A percentile compares a stretch with the other conserved stretches of the same genome.
phyloP scores from a whole-genome alignment of 2,329 filamentous ascomycete genomes.

The Chalara sp. region DNA sequence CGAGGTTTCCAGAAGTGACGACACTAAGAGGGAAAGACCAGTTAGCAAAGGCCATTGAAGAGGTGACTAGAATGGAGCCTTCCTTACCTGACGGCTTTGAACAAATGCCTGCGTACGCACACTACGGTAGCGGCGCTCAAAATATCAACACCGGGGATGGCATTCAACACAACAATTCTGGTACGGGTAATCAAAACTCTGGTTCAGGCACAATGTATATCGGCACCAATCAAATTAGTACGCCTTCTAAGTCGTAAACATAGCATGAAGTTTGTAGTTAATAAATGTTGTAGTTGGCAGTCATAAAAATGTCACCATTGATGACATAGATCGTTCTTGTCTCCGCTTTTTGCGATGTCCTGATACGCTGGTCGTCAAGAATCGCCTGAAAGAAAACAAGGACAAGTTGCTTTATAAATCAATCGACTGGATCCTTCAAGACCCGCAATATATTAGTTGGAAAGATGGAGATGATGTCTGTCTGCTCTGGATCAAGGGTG shows the following conservation, averaged over 20 bases:
- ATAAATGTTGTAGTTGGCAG: not conserved
- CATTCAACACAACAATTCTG: too few species aligned
- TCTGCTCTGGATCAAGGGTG: conserved; percentile 30
- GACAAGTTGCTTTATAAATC: conserved; percentile 10
- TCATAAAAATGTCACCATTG: not conserved
- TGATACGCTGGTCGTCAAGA: conserved; percentile 13
- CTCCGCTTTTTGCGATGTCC: conserved; percentile 12
- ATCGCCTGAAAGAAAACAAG: conserved; percentile 12
- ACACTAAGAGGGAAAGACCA: conserved; percentile 9
- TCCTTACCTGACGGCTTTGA: conserved; percentile 8
- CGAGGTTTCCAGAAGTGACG: conserved; percentile 6
- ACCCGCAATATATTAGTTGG: conserved; percentile 21
- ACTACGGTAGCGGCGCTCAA: conserved; percentile 8
- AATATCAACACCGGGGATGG: too few species aligned
- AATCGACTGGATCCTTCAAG: conserved; percentile 20
- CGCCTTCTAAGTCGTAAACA: too few species aligned
- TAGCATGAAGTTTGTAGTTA: too few species aligned
- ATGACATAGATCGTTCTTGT: conserved; percentile 8
- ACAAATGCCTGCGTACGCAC: conserved; percentile 1
- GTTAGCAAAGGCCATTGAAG: conserved; percentile 8
- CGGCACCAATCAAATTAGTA: too few species aligned
- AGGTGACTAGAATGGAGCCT: conserved; percentile 8
- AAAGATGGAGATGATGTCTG: conserved; percentile 7
- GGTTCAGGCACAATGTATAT: too few species aligned
- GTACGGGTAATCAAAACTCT: too few species aligned